Evolutionary conservation across 2,329 filamentous ascomycete species (phyloP), one percentile per base, ranked within the genome.

Genomic region (Apiospora arundinis): DNA sequence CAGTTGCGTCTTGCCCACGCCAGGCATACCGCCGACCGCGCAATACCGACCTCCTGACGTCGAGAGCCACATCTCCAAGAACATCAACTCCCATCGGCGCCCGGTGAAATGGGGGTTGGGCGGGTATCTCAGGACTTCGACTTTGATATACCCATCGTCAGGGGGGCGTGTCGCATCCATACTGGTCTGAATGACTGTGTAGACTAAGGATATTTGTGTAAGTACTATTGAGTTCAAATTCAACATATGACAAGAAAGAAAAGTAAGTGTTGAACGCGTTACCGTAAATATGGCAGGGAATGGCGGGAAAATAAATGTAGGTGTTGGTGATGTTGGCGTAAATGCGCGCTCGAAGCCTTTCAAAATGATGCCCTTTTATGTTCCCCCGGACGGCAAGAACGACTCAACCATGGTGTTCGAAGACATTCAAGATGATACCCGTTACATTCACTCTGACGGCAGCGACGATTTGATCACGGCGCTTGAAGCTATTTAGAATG

Each of bases 1-100:
- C n/a, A 66, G 32, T n/a, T 66, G 60, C 60, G 60, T 66, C 60
- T 66, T 66, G 18, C 60, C 60, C 7, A 66, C n/a, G 32, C 60
- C 60, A 8, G 60, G 60, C 21, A 66, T 25, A 18, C 60, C 60
- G 6, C 32, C 40, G 60, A 66, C 21, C 60, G n/a, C 60, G 14
- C 60, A 66, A 7, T 32, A 42, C 9, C 60, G 32, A 18, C 60
- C 32, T 14, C 11, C 40, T n/a, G 60, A 40, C 21, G 21, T 40
- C 32, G 60, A 40, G n/a, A 66, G 60, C 60, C 40, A 40, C 14
- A 14, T 7, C 4, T 66, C 60, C 32, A 66, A 21, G 11, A 66
- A 66, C 4, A 14, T 12, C 32, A 66, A 18, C 32, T 66, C 60
- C 60, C 60, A 66, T 21, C n/a, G 42, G 14, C 60, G 32, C 5